These are phyloP conservation scores for Claviceps paspali DNA, from an alignment of 2,329 filamentous ascomycete species.

Conservation along the genomic window DNA sequence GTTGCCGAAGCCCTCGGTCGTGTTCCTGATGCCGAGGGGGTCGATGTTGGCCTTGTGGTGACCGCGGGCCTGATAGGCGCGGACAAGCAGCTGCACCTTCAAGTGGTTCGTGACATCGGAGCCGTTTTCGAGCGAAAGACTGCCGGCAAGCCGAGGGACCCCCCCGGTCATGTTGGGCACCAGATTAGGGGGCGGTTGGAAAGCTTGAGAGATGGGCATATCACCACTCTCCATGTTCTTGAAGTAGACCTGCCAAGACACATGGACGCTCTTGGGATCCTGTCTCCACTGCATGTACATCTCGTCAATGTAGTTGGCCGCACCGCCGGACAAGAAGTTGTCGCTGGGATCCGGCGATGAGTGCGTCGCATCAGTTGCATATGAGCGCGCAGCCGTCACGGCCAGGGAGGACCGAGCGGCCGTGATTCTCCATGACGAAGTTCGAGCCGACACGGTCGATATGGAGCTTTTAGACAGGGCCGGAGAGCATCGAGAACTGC, in stretches of 20 bases:
- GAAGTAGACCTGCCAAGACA: slow-evolving; percentile 99
- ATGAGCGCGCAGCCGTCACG: slow-evolving; percentile 33
- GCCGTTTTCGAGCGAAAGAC: slow-evolving; percentile 50
- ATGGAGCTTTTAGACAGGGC: slow-evolving; percentile 25
- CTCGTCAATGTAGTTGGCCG: slow-evolving; percentile 97
- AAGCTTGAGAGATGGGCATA: slow-evolving; percentile 95
- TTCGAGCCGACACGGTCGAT: slow-evolving; percentile 23
- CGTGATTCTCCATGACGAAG: slow-evolving; percentile 29
- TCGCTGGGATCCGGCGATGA: slow-evolving; percentile 67
- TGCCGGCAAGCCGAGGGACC: slow-evolving; percentile 57
- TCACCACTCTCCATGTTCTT: slow-evolving; percentile 97
- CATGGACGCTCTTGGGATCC: slow-evolving; percentile 83
- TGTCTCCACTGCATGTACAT: slow-evolving; percentile 99
- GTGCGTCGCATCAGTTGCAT: slow-evolving; percentile 37
- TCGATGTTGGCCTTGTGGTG: slow-evolving; percentile 98
- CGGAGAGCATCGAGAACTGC: slow-evolving; percentile 33
- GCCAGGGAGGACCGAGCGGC: slow-evolving; percentile 33
- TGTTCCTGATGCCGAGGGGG: slow-evolving; percentile 78
- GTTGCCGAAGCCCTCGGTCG: slow-evolving; percentile 63
- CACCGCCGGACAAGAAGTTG: slow-evolving; percentile 91
- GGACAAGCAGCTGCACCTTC: slow-evolving; percentile 93
- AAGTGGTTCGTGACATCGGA: slow-evolving; percentile 88
- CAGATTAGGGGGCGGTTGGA: slow-evolving; percentile 86
- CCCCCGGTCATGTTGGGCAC: slow-evolving; percentile 69
- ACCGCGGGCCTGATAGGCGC: slow-evolving; percentile 93